A percentile compares a stretch with the other conserved stretches of the same genome.
Conservation (phyloP, 768 basidiomycete genomes). For the Epithele typhae region DNA sequence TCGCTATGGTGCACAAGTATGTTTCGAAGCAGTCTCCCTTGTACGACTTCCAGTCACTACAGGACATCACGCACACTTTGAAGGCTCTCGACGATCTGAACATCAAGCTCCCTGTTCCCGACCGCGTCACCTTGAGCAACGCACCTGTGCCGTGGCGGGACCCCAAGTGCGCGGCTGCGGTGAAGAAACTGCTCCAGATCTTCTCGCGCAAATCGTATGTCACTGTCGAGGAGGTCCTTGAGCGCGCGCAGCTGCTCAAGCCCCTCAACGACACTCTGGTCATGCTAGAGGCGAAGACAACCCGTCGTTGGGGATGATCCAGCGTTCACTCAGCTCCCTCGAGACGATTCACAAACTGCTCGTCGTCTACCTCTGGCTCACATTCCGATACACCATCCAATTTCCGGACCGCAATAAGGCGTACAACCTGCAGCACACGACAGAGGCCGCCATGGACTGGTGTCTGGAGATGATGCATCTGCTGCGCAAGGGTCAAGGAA, state of each 20-base stretch:
- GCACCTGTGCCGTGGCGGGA: conserved; percentile 58
- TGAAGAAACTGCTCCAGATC: conserved; percentile 36
- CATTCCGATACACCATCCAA: conserved; percentile 61
- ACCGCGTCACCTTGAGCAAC: conserved; percentile 41
- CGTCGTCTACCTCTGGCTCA: conserved; percentile 83
- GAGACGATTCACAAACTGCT: conserved; percentile 77
- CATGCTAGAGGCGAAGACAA: conserved; percentile 22
- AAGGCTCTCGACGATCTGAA: conserved; percentile 40
- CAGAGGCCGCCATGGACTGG: conserved; percentile 69
- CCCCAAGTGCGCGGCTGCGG: conserved; percentile 24
- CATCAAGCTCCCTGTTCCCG: conserved; percentile 36
- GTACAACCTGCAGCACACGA: conserved; percentile 47
- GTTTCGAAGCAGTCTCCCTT: conserved; percentile 40
- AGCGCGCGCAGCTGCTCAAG: conserved; percentile 33
- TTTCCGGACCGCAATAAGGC: conserved; percentile 58
- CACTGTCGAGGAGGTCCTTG: conserved; percentile 34
- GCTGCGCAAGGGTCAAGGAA: neutral
- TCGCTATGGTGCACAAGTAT: conserved; percentile 48
- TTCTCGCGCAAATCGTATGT: conserved; percentile 42
- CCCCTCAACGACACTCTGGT: conserved; percentile 39
- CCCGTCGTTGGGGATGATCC: no score
- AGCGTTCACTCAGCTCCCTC: no score
- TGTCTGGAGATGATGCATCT: conserved; percentile 32
- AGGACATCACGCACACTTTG: conserved; percentile 28
- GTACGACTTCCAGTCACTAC: conserved; percentile 35